Evolutionary conservation across 2,329 filamentous ascomycete species (phyloP), one percentile per base, ranked within the genome.

Genomic region (Sclerotinia trifoliorum): DNA sequence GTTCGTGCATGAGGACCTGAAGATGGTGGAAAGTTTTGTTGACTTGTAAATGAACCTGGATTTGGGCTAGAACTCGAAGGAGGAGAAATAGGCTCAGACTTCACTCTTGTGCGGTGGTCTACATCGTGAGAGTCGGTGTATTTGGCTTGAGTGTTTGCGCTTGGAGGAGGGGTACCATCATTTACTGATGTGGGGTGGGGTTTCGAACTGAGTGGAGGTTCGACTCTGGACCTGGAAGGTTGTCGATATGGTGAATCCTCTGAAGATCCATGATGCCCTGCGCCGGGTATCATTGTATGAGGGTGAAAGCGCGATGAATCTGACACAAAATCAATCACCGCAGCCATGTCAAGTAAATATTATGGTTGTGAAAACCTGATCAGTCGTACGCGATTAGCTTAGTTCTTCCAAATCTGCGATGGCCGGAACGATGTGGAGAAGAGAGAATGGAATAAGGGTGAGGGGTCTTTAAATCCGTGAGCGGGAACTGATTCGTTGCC

Each of bases 261-360:
- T 67, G 81, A 76, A 69, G 81, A 81, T 71, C 81, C 73, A 71
- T 75, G 81, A 62, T 67, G 65, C 71, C 81, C 81, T 71, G 81
- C 71, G 78, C 79, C 71, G 69, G 81, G 80, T 82, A 92, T 90
- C 84, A 88, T 90, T 81, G 84, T 87, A 82, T 72, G 74, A 63
- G 51, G 54, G 57, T 75, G 86, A 80, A 90, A 89, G 80, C 88
- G 86, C 75, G 86, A 84, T 74, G 88, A 84, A 81, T 92, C 88
- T 79, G 91, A 86, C 80, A 88, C 87, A 82, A 88, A 88, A 83
- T 94, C 92, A 79, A 88, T 84, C 80, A 88, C 79, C 80, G 86
- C 83, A 77, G 86, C 87, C 87, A 89, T 89, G 81, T 77, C 75
- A 77, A 71, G 66, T 72, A 48, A 46, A 66, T 70, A 67, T 71